Evolutionary conservation across 257 asterid genomes (phyloP), one percentile per base, ranked within the genome.

Genomic region (Primulina tabacum): DNA sequence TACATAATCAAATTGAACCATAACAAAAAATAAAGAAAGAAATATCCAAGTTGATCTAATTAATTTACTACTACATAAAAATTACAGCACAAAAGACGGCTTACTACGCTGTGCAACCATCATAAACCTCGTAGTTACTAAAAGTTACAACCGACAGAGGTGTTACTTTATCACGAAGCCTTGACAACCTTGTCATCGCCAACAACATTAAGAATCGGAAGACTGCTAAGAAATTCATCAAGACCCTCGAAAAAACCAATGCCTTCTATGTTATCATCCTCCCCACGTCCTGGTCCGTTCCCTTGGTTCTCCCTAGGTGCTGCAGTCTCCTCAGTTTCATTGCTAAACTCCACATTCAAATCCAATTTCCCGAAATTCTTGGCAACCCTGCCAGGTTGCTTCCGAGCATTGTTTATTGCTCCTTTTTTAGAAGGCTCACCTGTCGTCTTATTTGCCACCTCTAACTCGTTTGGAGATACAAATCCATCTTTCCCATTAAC

Each of bases 221-320:
- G 92, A 79, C 92, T 87, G 87, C 87, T 91, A 5, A 91, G 84
- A 79, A 86, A 94, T 52, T 94, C 99, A 80, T 94, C 97, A 70
- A 94, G 97, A 18, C 99, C 99, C 79, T 94, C 99, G 69, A 94
- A 94, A 67, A 91, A 89, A 60, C 88, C 99, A 66, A 80, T 81
- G 72, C 96, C 98, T 81, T 92, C 98, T 60, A 87, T 85, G 71
- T 84, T 90, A 52, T 87, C 97, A 62, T 89, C 96, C 79, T 79
- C 93, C 50, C 95, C 97, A 8, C 85, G 87, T 63, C 76, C 81
- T 11, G 89, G 66, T 62, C 89, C 96, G 62, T 75, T 80, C 62
- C 79, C 93, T 55, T 76, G 90, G 74, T 78, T 77, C 71, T 62
- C 77, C 80, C 86, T 82, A 18, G 83, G 83, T 14, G 81, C 87